Conservation (phyloP, 208 protist species). For the Herpetomonas muscarum region DNA sequence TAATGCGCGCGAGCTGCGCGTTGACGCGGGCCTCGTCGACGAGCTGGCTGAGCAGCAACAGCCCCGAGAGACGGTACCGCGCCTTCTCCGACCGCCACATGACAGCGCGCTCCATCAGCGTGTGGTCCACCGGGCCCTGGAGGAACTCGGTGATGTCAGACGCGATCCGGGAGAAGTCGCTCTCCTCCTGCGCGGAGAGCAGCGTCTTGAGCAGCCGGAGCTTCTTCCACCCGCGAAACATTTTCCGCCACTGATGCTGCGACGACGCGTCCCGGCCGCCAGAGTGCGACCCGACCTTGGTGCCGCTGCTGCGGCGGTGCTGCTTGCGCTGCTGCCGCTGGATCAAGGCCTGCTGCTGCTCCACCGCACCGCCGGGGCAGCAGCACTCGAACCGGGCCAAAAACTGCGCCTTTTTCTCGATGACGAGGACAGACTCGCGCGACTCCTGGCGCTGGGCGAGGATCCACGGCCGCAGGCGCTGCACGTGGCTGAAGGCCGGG, state of each 20-base stretch:
- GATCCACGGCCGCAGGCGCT: slow-evolving; percentile 68
- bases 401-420: slow-evolving; percentile 66
- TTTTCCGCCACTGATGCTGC: slow-evolving; percentile 65
- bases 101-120: slow-evolving; percentile 50
- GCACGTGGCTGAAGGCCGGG: slow-evolving; percentile 60
- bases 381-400: slow-evolving; percentile 80
- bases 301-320: neutral
- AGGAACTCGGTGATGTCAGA: slow-evolving; percentile 66
- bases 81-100: slow-evolving; percentile 52
- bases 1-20: slow-evolving; percentile 37
- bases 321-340: slow-evolving; percentile 2
- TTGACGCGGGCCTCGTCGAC: slow-evolving; percentile 68
- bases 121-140: slow-evolving; percentile 48
- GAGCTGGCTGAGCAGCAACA: slow-evolving; percentile 70
- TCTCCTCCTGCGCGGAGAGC: slow-evolving; percentile 54
- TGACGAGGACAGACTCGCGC: slow-evolving; percentile 37
- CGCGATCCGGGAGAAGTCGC: slow-evolving; percentile 23
- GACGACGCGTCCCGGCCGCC: slow-evolving; percentile 21
- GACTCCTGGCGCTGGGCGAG: slow-evolving; percentile 78
- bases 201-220: slow-evolving; percentile 68
- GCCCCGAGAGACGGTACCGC: slow-evolving; percentile 64
- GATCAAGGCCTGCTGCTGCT: neutral
- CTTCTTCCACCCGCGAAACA: slow-evolving; percentile 84
- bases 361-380: slow-evolving; percentile 6
- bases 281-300: neutral